Base-by-base conservation (phyloP, 257 asterid genomes). In the Solanum peruvianum region DNA sequence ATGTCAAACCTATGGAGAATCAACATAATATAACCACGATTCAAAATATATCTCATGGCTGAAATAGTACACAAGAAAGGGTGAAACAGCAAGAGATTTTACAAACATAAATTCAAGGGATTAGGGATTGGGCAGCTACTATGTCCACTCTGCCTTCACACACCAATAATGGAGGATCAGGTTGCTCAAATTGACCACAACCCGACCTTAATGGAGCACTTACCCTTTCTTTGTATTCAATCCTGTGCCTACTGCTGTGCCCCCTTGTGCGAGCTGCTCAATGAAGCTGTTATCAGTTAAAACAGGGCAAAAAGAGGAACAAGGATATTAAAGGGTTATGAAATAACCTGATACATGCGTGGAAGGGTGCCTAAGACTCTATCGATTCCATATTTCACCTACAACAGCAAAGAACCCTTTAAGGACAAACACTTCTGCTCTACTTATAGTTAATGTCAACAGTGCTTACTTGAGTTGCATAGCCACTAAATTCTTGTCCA, bases 171-270 rank as follows among this genome's bases (percentile, higher is more conserved):
- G 85, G 66, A 47, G 42, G 42, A 47, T 47, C 12, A 4, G 42
- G 42, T 80, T 15, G 45, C 67, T 47, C 29, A 70, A 12, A 49
- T 71, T 33, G n/a, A 86, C 56, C 87, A 49, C 77, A 81, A 67
- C 20, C 81, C 47, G 31, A 85, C 20, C 87, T 86, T 39, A 85
- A 41, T 35, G 76, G 71, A 70, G 15, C 7, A 73, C 93, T 87
- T 89, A 94, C 99, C 99, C 99, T 92, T 92, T 95, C 92, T 95
- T 94, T 69, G 99, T 97, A 91, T 97, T 96, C 90, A 97, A 91
- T 89, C 99, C 99, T 39, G 99, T 96, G 86, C 99, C 99, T 49
- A 97, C 98, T 67, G 99, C 99, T 73, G 99, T 97, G 87, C 98
- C 99, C 31, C 99, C 99, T 86, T 96, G 99, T 88, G 99, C 99